Base-by-base conservation (phyloP, 306 rosid genomes). In the Dryas drummondii region DNA sequence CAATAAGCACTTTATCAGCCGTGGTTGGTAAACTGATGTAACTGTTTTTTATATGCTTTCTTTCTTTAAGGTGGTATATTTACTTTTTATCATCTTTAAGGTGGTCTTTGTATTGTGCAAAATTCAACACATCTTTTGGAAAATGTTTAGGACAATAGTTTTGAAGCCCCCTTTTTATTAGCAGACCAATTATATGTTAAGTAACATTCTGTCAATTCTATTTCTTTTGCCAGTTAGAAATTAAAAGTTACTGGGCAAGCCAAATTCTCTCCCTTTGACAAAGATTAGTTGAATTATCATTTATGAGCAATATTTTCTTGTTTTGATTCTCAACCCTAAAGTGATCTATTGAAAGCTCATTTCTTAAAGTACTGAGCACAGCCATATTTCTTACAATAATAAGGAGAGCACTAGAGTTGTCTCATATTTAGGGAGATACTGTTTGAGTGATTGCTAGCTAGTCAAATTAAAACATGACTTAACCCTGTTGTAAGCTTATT, bases 1-100 rank as follows among this genome's bases (percentile, higher is more conserved):
- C 98, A 32, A 85, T 91, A 4, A 93, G 96, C 88, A 93, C 98
- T 68, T 14, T 91, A 75, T 67, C 91, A 26, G 88, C 93, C 0
- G 93, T 89, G 98, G 98, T 93, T 63, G 49, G 96, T 84, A 62
- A 59, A 83, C 64, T 32, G 61, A 66, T 44, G 17, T 78, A 45
- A 12, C 44, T 74, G n/a, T 84, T 66, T 71, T 66, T 11, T 58
- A 19, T 62, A 14, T 59, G 37, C n/a, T 65, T 5, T 48, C 66
- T 4, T 73, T 64, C 7, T 70, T 73, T 45, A 53, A 68, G 22
- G 48, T 68, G 65, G n/a, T 51, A 12, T 47, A 7, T 75, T 55
- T 46, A 46, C 75, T 32, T 32, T 1, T 32, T 32, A 32, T 32
- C 37, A 32, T 22, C 37, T 32, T 32, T 1, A 32, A 32, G 64